phyloP scores from a whole-genome alignment of 441 rosid species.

The Populus hybrid region DNA sequence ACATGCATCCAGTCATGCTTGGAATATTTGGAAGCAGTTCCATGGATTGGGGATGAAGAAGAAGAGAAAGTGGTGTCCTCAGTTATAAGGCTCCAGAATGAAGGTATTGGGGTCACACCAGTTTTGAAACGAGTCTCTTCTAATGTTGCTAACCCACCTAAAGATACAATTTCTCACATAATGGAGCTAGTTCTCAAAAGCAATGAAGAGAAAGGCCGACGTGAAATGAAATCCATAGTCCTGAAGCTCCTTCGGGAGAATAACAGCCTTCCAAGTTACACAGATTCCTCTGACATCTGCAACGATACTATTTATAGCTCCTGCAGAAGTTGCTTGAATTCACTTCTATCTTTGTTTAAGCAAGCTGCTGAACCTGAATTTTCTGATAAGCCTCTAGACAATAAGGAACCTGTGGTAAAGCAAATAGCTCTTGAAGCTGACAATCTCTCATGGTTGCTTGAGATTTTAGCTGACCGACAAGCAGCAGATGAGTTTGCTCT shows the following conservation, averaged over 20 bases:
- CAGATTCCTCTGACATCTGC: constrained; percentile 55
- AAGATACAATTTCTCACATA: constrained; percentile 68
- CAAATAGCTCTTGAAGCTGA: constrained; percentile 79
- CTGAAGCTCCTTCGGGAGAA: constrained; percentile 88
- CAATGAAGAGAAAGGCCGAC: constrained; percentile 86
- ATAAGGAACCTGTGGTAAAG: constrained; percentile 50
- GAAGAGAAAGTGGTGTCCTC: constrained; percentile 92
- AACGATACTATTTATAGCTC: constrained; percentile 60
- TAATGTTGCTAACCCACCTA: constrained; percentile 47
- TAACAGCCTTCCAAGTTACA: constrained; percentile 34
- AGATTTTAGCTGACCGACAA: constrained; percentile 73
- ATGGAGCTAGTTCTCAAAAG: constrained; percentile 86
- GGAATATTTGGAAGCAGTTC: constrained; percentile 97
- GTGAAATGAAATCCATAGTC: constrained; percentile 82
- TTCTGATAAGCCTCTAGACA: constrained; percentile 21
- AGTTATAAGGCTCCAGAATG: constrained; percentile 59
- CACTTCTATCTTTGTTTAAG: constrained; percentile 54
- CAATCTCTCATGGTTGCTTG: constrained; percentile 88
- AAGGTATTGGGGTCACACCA: constrained; percentile 67
- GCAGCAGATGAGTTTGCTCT: constrained; percentile 76
- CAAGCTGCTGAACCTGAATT: constrained; percentile 54
- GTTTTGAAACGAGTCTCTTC: constrained; percentile 74
- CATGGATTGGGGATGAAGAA: constrained; percentile 97
- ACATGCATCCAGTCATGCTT: constrained; percentile 74
- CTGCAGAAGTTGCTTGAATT: constrained; percentile 62